Base-by-base conservation (phyloP, 805 yeast genomes). In the Saccharomycopsis fermentans region DNA sequence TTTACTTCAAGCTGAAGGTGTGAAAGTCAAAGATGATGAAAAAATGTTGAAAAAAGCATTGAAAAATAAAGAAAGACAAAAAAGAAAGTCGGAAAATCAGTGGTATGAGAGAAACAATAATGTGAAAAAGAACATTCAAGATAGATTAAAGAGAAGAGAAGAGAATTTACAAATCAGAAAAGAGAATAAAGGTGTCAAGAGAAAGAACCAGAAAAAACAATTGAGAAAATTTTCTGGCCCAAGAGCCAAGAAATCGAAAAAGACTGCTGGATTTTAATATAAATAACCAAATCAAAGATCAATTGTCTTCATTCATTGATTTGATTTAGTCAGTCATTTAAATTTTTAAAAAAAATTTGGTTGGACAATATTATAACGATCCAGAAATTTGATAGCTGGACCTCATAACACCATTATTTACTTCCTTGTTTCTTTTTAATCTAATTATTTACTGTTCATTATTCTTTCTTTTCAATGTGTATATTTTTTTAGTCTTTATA, bases 41-140 rank as follows among this genome's bases (percentile, higher is more conserved):
- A 84, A 82, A 68, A 74, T 94, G 65, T 79, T 94, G 71, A 86
- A 84, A 67, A 92, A 89, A 70, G 88, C 97, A 1, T 71, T 92
- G 62, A 90, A 87, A 74, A 80, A 87, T 65, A 88, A 90, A 69
- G 92, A 89, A 65, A 82, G 87, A 62, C 79, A 80, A 68, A 94
- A 94, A 76, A 80, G 87, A 67, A 88, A 84, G 75, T 86, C 95
- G 59, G 96, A 90, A 66, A 75, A 82, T 55, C 96, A 92, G 71
- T 94, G 99, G 99, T 80, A 75, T 63, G 97, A 92, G 55, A 81
- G 99, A 64, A 85, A 87, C 69, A 87, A 84, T 65, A 79, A 79
- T 39, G 96, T 94, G 14, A 81, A 81, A 59, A 87, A 84, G 65
- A 83, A 85, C 40, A 84, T 87, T 56, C 78, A 83, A 54, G 87